phyloP scores from a whole-genome alignment of 78 protist species.

The Protostelium mycophagum region DNA sequence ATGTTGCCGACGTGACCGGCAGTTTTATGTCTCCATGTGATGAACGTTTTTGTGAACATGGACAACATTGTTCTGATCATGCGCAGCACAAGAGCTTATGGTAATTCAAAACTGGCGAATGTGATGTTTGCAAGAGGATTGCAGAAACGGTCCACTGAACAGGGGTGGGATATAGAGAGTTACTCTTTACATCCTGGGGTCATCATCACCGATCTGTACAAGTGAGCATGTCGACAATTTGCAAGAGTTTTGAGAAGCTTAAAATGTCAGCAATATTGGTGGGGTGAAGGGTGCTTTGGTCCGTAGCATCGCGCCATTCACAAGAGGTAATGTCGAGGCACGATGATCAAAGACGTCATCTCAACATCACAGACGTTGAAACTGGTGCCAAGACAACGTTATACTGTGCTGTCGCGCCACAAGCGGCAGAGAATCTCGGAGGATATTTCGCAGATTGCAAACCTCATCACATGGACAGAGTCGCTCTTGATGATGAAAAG shows the following conservation, averaged over 20 bases:
- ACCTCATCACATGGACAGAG: not conserved
- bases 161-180: not conserved
- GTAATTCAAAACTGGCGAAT: not conserved
- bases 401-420: not conserved
- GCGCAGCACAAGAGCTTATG: not conserved
- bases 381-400: not conserved
- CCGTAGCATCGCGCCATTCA: not conserved
- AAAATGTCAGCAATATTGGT: not conserved
- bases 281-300: not conserved
- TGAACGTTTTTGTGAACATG: too few species aligned
- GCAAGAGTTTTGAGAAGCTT: not conserved
- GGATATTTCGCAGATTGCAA: not conserved
- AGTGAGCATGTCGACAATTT: not conserved
- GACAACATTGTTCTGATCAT: not conserved
- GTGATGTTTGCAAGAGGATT: not conserved
- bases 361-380: not conserved
- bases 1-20: too few species aligned
- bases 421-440: not conserved
- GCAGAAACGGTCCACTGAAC: not conserved
- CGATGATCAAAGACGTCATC: not conserved
- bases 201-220: not conserved
- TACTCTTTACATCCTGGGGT: not conserved
- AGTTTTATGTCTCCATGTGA: too few species aligned
- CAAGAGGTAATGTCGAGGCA: not conserved
- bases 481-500: not conserved